These are phyloP conservation scores for Metschnikowia peoriensis DNA, from an alignment of 805 yeast genomes.

Conservation along the genomic window DNA sequence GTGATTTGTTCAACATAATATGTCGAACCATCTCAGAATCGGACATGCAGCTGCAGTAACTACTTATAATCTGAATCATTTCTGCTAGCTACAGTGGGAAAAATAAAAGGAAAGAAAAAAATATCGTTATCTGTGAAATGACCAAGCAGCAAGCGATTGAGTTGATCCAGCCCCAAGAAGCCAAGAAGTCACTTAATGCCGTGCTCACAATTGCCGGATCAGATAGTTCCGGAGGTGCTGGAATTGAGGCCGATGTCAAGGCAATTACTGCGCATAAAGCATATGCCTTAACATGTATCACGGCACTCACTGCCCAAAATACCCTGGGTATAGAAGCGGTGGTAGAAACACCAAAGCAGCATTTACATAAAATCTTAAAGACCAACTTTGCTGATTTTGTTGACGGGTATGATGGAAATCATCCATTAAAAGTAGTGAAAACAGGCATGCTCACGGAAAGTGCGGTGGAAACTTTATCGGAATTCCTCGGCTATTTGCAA, in stretches of 20 bases:
- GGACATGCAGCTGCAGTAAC: too few species aligned
- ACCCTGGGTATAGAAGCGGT: constrained; percentile 49
- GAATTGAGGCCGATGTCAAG: constrained; percentile 85
- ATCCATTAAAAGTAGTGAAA: constrained; percentile 58
- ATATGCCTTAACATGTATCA: constrained; percentile 72
- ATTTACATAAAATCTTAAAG: constrained; percentile 49
- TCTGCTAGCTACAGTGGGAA: background rate
- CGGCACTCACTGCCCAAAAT: constrained; percentile 81
- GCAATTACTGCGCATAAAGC: constrained; percentile 73
- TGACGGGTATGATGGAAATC: constrained; percentile 22
- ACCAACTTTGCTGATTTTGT: constrained; percentile 59
- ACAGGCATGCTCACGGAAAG: constrained; percentile 72
- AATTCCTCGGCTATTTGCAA: constrained; percentile 32
- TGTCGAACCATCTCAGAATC: too few species aligned
- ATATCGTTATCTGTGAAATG: background rate
- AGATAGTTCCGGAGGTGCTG: constrained; percentile 89
- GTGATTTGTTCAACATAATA: too few species aligned
- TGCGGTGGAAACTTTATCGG: constrained; percentile 48
- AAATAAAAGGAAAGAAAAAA: background rate
- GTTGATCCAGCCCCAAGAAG: constrained; percentile 3
- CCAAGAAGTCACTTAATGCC: constrained; percentile 6
- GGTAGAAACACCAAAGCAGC: constrained; percentile 39
- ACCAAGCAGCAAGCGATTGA: background rate
- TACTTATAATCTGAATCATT: background rate
- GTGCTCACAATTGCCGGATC: constrained; percentile 61